Conservation (phyloP, 2,329 filamentous ascomycete species). For the Emergomyces orientalis region DNA sequence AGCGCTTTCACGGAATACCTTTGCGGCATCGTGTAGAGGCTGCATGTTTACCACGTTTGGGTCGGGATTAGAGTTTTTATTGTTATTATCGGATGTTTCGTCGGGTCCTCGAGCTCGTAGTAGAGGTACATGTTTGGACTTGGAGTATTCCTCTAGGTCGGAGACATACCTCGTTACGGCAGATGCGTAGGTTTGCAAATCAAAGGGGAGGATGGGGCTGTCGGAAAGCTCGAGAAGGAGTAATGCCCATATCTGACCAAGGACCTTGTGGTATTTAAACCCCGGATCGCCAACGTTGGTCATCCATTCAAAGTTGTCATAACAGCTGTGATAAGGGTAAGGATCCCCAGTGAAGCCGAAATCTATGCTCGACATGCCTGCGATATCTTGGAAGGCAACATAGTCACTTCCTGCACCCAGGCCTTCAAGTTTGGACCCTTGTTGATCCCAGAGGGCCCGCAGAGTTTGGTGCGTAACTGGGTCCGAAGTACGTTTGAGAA, state of each 20-base stretch:
- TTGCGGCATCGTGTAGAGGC: constrained; percentile 54
- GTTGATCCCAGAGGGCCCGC: constrained; percentile 64
- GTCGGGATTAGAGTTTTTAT: constrained; percentile 8
- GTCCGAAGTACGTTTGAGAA: constrained; percentile 65
- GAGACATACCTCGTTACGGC: constrained; percentile 56
- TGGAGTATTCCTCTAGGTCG: constrained; percentile 57
- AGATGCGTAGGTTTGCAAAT: constrained; percentile 63
- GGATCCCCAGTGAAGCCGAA: constrained; percentile 62
- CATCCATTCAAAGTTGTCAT: constrained; percentile 87
- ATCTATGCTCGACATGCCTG: constrained; percentile 79
- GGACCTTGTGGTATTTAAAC: constrained; percentile 68
- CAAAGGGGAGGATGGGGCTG: constrained; percentile 70
- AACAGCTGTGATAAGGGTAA: constrained; percentile 71
- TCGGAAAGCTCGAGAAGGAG: constrained; percentile 81
- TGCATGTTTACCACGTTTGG: constrained; percentile 42
- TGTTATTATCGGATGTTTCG: constrained; percentile 16
- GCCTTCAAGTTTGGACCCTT: constrained; percentile 50
- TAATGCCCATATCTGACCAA: constrained; percentile 71
- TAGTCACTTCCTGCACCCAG: constrained; percentile 73
- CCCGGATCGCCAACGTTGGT: constrained; percentile 67
- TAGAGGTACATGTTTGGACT: constrained; percentile 41
- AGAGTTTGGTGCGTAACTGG: constrained; percentile 63
- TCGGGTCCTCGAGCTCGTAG: background rate
- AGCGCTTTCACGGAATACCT: constrained; percentile 51
- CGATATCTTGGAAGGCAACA: constrained; percentile 82